A percentile compares a stretch with the other conserved stretches of the same genome.
These are phyloP conservation scores for Bisporella sp. DNA, from an alignment of 2,329 filamentous ascomycete species.

Conservation along the genomic window DNA sequence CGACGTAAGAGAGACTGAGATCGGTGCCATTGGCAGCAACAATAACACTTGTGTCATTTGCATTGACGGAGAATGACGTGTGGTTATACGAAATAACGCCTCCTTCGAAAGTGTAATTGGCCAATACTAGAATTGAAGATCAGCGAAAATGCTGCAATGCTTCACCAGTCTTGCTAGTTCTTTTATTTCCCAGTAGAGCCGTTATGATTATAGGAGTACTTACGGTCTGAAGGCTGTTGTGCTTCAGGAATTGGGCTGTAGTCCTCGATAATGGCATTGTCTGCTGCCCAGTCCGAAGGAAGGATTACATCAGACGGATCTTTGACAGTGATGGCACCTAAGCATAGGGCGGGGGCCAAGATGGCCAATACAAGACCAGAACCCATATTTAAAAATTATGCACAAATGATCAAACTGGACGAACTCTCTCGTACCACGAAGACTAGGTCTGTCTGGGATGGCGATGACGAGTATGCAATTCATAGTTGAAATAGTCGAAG, in stretches of 20 bases:
- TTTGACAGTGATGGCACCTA: not conserved
- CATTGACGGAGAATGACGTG: constrained; percentile 5
- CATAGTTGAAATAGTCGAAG: too few species aligned
- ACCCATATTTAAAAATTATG: too few species aligned
- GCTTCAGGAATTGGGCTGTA: constrained; percentile 10
- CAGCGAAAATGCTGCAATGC: too few species aligned
- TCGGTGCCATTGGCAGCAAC: constrained; percentile 10
- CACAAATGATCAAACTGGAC: too few species aligned
- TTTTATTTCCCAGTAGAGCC: not conserved
- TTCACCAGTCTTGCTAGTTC: too few species aligned
- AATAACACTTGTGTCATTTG: constrained; percentile 18
- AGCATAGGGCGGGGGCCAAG: too few species aligned
- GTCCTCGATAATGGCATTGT: constrained; percentile 17
- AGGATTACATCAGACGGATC: constrained; percentile 14
- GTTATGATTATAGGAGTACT: constrained; percentile 5
- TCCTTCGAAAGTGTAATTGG: too few species aligned
- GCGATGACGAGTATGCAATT: too few species aligned
- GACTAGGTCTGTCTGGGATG: too few species aligned
- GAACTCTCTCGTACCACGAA: too few species aligned
- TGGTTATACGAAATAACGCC: constrained; percentile 2
- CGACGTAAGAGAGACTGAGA: constrained; percentile 20
- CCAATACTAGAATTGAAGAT: too few species aligned
- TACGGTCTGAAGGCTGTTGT: not conserved
- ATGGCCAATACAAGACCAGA: too few species aligned
- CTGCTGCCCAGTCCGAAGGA: constrained; percentile 11